Evolutionary conservation across 2,329 filamentous ascomycete species (phyloP), one percentile per base, ranked within the genome.

Genomic region (Aureobasidium sp.): DNA sequence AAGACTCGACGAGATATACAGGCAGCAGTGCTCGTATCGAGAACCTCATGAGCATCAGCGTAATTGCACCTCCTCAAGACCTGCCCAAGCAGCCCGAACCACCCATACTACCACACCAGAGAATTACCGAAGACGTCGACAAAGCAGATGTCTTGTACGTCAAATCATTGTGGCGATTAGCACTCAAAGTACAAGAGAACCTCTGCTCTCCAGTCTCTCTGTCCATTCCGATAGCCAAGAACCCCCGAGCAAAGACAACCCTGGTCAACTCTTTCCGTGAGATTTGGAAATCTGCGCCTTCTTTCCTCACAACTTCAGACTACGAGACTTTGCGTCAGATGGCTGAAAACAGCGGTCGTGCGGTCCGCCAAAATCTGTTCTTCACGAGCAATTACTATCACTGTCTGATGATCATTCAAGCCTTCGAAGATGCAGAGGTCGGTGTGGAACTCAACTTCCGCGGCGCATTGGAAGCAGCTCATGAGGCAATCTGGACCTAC

Each of bases 301-400:
- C 86, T 49, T 78, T 85, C 1, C 88, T 92, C 64, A 87, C 88
- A 2, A 86, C 82, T 3, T 88, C 87, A 76, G 84, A 89, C 68
- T 77, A 82, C 5, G 80, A 81, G 3, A 82, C 81, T 25, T 80
- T 91, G 42, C 77, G 81, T 8, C 76, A 79, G 17, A 77, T 87
- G 55, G 82, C 84, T 1, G 75, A 76, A 48, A 81, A 75, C 2
- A 86, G 88, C 68, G 86, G 86, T 64, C 82, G 89, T 7, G 80
- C 86, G 1, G 84, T 90, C 17, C 80, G 88, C 0, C 89, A 93
- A 73, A 90, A 88, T 20, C 75, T 93, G 5, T 92, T 91, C 70
- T 77, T 92, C 34, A 88, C 86, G n/a, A 89, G 85, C 72, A 92
- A 91, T 70, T 92, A 90, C 75, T 90, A 87, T 73, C 89, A 93